phyloP scores from a whole-genome alignment of 192 early-diverging fungal genomes.

The Linnemannia exigua region DNA sequence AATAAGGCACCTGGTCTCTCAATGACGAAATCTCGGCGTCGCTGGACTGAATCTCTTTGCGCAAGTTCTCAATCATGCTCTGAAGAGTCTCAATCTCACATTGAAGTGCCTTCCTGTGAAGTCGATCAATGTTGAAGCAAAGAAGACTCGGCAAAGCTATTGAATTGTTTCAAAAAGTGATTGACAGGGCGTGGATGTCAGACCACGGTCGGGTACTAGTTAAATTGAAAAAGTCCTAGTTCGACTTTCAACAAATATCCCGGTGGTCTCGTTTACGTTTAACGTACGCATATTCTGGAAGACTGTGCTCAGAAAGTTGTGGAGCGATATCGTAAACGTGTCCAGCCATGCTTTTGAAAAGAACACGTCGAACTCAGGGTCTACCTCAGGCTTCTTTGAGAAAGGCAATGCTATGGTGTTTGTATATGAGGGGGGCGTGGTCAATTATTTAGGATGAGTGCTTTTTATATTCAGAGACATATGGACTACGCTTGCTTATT shows the following conservation, averaged over 20 bases:
- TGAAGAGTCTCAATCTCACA: constrained; percentile 53
- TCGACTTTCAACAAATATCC: too few relatives aligned
- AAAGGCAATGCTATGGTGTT: constrained; percentile 66
- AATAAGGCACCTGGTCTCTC: constrained; percentile 40
- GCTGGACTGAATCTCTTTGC: constrained; percentile 47
- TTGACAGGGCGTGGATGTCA: background rate
- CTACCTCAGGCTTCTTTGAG: constrained; percentile 66
- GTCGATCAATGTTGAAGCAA: constrained; percentile 67
- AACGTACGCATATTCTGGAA: constrained; percentile 77
- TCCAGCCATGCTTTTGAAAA: constrained; percentile 76
- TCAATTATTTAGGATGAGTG: background rate
- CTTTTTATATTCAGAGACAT: background rate
- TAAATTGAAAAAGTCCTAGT: too few relatives aligned
- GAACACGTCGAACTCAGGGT: constrained; percentile 70
- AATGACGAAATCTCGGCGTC: constrained; percentile 57
- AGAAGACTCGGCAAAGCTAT: constrained; percentile 69
- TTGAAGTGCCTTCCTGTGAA: constrained; percentile 57
- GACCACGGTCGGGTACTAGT: too few relatives aligned
- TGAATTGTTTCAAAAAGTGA: background rate
- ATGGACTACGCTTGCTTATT: background rate
- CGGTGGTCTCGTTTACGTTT: background rate
- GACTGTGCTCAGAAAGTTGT: constrained; percentile 74
- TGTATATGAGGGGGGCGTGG: background rate
- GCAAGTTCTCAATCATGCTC: constrained; percentile 53
- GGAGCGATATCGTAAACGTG: constrained; percentile 69